A percentile compares a stretch with the other conserved stretches of the same genome.
phyloP scores from a whole-genome alignment of 257 asterid species.

The Solanum bulbocastanum region DNA sequence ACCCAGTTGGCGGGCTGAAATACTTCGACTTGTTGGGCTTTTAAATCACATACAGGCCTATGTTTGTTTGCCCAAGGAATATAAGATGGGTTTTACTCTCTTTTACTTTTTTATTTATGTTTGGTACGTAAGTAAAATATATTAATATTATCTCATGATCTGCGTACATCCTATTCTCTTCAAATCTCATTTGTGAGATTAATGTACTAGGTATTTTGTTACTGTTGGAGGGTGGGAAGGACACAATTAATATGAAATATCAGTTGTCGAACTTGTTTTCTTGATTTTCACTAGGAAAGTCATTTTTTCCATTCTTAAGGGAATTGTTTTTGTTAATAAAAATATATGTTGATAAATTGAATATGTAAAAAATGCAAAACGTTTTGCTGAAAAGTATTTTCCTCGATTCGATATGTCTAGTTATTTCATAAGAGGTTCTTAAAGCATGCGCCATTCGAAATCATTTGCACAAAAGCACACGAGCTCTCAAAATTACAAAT shows the following conservation, averaged over 20 bases:
- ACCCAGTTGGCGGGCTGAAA: not conserved
- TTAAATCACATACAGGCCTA: not conserved
- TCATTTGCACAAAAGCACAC: not conserved
- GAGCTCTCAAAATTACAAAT: not conserved
- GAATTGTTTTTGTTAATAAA: not conserved
- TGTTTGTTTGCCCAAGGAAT: not conserved
- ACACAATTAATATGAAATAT: not conserved
- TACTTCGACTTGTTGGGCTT: not conserved
- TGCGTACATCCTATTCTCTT: not conserved
- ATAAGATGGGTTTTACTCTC: not conserved
- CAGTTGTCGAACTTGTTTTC: not conserved
- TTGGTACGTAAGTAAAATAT: not conserved
- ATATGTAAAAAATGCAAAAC: not conserved
- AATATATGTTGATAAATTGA: not conserved
- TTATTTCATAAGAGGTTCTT: not conserved
- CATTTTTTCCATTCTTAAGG: not conserved
- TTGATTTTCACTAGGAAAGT: not conserved
- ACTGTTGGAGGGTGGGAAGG: not conserved
- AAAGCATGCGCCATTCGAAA: conserved; percentile 7
- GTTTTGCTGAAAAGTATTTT: not conserved
- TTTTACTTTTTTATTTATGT: not conserved
- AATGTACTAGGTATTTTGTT: not conserved
- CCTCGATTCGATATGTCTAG: not conserved
- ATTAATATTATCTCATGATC: not conserved
- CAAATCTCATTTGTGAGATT: not conserved